Evolutionary conservation across 345 rosid genomes (phyloP), one percentile per base, ranked within the genome.

Genomic region (Citrus australasica): DNA sequence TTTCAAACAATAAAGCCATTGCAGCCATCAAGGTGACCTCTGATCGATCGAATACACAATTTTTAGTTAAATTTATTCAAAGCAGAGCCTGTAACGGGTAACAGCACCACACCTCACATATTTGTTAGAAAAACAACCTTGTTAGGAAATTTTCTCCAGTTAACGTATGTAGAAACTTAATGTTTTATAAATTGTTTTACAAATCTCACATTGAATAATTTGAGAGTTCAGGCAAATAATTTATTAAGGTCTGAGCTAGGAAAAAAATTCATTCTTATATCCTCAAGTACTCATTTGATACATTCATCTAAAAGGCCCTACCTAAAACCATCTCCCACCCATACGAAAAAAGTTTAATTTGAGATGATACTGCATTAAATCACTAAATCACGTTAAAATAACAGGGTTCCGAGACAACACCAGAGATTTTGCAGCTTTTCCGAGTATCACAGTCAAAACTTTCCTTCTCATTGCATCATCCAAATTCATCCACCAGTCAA

Each of bases 401-500:
- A 69, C 37, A 37, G 78, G 76, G 76, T 38, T 75, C 65, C 55
- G 33, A 80, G 74, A 81, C 77, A 38, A 73, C 87, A 95, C 99
- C 98, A 92, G 65, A 68, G 90, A 79, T 79, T 91, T 93, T 53
- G 94, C 90, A 11, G 96, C 78, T 88, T 93, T 93, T 28, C 92
- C 98, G 2, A 95, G 53, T 32, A 78, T 79, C 5, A 77, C 69
- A 71, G 73, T 83, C 83, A 89, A 79, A 14, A 90, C 75, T 56
- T 89, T 90, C 84, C 75, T 88, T 69, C 89, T 92, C 51, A 72
- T 77, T 48, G 79, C 81, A 48, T 77, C 81, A 78, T 88, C 92
- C 87, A 95, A 84, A 77, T 88, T 90, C 67, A 56, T 28, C 99
- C 99, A 95, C 99, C 99, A 95, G 79, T 95, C 96, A 21, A 82